Conservation (phyloP, 345 rosid species). For the Nasturtium officinale region DNA sequence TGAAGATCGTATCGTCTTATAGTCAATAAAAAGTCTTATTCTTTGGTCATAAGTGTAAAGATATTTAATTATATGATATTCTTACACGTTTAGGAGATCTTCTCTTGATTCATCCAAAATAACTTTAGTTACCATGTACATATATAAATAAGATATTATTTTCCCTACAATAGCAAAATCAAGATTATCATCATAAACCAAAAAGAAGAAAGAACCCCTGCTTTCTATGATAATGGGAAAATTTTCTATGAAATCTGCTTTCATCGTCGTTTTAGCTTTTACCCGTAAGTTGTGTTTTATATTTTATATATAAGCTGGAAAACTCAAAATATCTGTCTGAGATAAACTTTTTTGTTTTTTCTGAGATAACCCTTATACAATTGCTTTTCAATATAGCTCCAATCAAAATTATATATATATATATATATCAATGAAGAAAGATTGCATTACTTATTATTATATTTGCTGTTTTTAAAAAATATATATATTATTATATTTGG, state of each 20-base stretch:
- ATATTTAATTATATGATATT: neutral
- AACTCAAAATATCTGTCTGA: too few species aligned
- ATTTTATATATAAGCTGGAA: too few species aligned
- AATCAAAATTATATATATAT: too few species aligned
- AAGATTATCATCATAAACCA: too few species aligned
- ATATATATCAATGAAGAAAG: neutral
- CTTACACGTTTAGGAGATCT: neutral
- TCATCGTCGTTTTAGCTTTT: constrained; percentile 15
- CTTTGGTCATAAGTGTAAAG: neutral
- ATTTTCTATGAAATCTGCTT: neutral
- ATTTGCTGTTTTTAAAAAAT: too few species aligned
- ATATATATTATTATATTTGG: neutral
- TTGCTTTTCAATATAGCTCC: too few species aligned
- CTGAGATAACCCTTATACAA: too few species aligned
- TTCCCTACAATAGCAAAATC: neutral
- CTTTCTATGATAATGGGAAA: neutral
- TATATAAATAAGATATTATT: neutral
- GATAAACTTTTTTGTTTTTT: too few species aligned
- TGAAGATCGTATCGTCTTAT: neutral
- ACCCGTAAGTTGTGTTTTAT: too few species aligned
- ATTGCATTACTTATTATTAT: neutral
- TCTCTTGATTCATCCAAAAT: neutral
- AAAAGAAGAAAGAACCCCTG: too few species aligned
- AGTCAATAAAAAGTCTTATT: neutral
- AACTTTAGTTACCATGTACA: neutral